phyloP scores from a whole-genome alignment of 306 rosid genomes.

The Medicago lupulina region DNA sequence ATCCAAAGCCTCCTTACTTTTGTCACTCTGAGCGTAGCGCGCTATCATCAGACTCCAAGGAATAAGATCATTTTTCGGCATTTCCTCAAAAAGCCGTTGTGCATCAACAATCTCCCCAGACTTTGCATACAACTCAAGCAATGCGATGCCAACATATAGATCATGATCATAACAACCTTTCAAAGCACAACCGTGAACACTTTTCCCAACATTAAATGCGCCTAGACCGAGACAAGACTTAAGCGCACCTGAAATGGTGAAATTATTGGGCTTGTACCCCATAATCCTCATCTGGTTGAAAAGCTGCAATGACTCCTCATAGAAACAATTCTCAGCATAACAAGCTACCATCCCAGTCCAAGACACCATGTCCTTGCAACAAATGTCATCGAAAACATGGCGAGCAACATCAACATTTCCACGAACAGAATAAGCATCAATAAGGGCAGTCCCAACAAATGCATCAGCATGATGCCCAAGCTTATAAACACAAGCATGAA shows the following conservation, averaged over 20 bases:
- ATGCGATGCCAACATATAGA: conserved; percentile 18
- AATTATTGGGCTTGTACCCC: conserved; percentile 8
- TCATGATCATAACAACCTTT: conserved; percentile 8
- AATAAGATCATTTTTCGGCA: conserved; percentile 18
- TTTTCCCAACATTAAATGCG: conserved; percentile 4
- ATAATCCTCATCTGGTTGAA: conserved; percentile 13
- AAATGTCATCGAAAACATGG: conserved; percentile 9
- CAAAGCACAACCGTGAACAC: conserved; percentile 21
- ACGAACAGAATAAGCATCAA: conserved; percentile 28
- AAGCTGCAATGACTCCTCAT: conserved; percentile 20
- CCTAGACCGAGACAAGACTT: conserved; percentile 24
- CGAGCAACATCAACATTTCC: conserved; percentile 5
- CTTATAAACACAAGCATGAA: conserved; percentile 15
- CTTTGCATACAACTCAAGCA: conserved; percentile 13
- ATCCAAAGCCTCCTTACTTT: conserved; percentile 3
- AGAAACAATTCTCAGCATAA: conserved; percentile 17
- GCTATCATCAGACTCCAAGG: conserved; percentile 22
- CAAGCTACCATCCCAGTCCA: conserved; percentile 27
- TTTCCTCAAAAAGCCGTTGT: conserved; percentile 7
- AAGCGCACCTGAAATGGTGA: conserved; percentile 14
- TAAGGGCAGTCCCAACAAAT: conserved; percentile 19
- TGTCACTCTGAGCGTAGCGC: conserved; percentile 8
- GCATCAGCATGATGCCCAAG: not conserved
- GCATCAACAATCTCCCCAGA: conserved; percentile 12
- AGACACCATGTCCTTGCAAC: conserved; percentile 19